A percentile compares a stretch with the other conserved stretches of the same genome.
These are phyloP conservation scores for Backusella westeae DNA, from an alignment of 192 early-diverging fungal genomes.

Conservation along the genomic window DNA sequence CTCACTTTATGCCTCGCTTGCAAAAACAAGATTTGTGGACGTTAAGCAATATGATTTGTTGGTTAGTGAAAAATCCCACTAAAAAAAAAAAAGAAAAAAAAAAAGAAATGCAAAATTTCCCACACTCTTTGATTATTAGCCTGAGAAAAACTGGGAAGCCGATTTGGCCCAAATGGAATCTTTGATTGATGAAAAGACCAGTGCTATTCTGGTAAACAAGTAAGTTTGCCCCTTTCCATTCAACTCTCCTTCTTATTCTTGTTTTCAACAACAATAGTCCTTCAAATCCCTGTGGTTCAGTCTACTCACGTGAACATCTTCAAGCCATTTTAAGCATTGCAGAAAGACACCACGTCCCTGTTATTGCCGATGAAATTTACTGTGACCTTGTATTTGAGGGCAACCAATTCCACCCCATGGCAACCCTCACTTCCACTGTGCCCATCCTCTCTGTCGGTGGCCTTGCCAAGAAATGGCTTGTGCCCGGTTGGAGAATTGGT, in stretches of 20 bases:
- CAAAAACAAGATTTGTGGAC: slow-evolving; percentile 74
- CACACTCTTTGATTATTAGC: slow-evolving; percentile 36
- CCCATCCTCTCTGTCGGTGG: slow-evolving; percentile 83
- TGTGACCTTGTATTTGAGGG: slow-evolving; percentile 80
- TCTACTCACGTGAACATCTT: slow-evolving; percentile 73
- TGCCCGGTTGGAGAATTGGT: slow-evolving; percentile 92
- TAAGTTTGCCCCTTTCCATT: slow-evolving; percentile 1
- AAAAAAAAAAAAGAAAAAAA: too few species aligned
- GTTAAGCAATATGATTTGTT: slow-evolving; percentile 78
- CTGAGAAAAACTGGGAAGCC: slow-evolving; percentile 79
- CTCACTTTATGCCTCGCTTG: slow-evolving; percentile 81
- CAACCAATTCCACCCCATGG: slow-evolving; percentile 61
- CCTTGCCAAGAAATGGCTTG: slow-evolving; percentile 85
- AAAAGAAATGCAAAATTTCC: not conserved
- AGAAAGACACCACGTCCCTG: slow-evolving; percentile 72
- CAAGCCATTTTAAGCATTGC: slow-evolving; percentile 68
- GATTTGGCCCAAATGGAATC: slow-evolving; percentile 79
- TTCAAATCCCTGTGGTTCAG: slow-evolving; percentile 91
- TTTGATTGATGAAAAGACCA: slow-evolving; percentile 79
- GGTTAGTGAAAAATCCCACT: slow-evolving; percentile 29
- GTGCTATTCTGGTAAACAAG: slow-evolving; percentile 84
- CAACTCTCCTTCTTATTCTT: not conserved
- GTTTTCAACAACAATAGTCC: slow-evolving; percentile 41
- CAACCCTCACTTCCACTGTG: slow-evolving; percentile 75
- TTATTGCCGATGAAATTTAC: slow-evolving; percentile 92